Evolutionary conservation across 1,284 basidiomycete genomes (phyloP).

Genomic region (Thecaphora frezii): DNA sequence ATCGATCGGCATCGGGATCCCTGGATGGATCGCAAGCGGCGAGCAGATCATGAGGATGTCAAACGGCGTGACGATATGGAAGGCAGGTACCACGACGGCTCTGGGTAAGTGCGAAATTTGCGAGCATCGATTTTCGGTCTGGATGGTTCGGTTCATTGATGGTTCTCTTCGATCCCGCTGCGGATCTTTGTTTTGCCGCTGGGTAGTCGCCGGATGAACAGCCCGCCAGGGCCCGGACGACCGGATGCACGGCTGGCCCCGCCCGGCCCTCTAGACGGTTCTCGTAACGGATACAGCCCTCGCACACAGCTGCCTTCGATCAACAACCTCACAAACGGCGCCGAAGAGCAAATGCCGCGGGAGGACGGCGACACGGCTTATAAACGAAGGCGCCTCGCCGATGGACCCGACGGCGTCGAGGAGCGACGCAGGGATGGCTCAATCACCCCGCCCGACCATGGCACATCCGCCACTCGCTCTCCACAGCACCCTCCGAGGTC

Average conservation of each 20-base stretch:
- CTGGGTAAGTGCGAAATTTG: too few relatives aligned
- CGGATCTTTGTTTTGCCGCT: too few relatives aligned
- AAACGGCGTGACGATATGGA: constrained; percentile 19
- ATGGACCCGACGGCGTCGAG: constrained; percentile 24
- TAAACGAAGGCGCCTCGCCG: constrained; percentile 30
- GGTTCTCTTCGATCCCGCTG: too few relatives aligned
- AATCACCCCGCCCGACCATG: neutral
- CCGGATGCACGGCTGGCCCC: neutral
- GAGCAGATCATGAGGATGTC: constrained; percentile 30
- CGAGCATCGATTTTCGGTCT: too few relatives aligned
- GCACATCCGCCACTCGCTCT: constrained; percentile 13
- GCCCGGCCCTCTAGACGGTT: constrained; percentile 1
- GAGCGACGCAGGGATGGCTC: constrained; percentile 15
- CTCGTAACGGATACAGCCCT: constrained; percentile 15
- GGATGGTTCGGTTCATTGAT: too few relatives aligned
- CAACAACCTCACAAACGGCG: constrained; percentile 3
- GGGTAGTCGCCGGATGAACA: too few relatives aligned
- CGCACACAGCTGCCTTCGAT: constrained; percentile 17
- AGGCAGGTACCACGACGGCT: too few relatives aligned
- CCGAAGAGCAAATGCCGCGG: constrained; percentile 24
- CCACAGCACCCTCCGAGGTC: constrained; percentile 14
- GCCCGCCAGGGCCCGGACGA: too few relatives aligned
- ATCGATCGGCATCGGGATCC: constrained; percentile 39
- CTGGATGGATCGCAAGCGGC: constrained; percentile 40
- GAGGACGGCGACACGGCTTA: constrained; percentile 19